These are phyloP conservation scores for Eustoma russellianum DNA, from an alignment of 257 asterid genomes.

Conservation along the genomic window DNA sequence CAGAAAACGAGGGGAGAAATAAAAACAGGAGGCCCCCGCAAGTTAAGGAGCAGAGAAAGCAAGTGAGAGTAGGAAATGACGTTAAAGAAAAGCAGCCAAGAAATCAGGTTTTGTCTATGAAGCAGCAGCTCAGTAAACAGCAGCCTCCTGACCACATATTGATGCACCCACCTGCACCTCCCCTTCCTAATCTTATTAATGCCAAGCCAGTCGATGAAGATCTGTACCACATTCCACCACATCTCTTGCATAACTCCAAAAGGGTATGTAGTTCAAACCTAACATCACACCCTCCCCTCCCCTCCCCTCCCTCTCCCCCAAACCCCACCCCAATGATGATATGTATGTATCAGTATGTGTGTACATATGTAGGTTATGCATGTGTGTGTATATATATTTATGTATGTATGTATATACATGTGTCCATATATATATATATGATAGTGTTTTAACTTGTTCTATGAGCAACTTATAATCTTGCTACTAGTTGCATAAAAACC, in stretches of 20 bases:
- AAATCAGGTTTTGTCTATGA: background rate
- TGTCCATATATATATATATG: too few relatives aligned
- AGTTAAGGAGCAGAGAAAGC: slow-evolving; percentile 24
- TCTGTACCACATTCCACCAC: slow-evolving; percentile 79
- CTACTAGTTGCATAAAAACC: too few relatives aligned
- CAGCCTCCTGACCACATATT: background rate
- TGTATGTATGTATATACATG: too few relatives aligned
- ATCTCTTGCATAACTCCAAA: slow-evolving; percentile 46
- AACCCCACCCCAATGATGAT: too few relatives aligned
- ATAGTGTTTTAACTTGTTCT: too few relatives aligned
- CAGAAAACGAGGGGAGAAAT: background rate
- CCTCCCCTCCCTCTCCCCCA: too few relatives aligned
- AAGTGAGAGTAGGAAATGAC: slow-evolving; percentile 8
- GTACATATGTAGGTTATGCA: too few relatives aligned
- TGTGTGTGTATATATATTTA: too few relatives aligned
- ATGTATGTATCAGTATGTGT: too few relatives aligned
- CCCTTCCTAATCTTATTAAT: slow-evolving; percentile 9
- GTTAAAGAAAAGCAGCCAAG: slow-evolving; percentile 14
- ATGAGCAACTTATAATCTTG: too few relatives aligned
- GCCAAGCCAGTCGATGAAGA: slow-evolving; percentile 89
- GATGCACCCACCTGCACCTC: background rate
- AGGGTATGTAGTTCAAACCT: slow-evolving; percentile 42
- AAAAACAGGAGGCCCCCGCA: slow-evolving; percentile 9
- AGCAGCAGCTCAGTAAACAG: slow-evolving; percentile 19
- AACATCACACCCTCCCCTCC: background rate